Percentiles rank a stretch among this genome's conserved stretches.
Evolutionary conservation across 179 eudicot species (phyloP).

Genomic region (Drosera spatulata): DNA sequence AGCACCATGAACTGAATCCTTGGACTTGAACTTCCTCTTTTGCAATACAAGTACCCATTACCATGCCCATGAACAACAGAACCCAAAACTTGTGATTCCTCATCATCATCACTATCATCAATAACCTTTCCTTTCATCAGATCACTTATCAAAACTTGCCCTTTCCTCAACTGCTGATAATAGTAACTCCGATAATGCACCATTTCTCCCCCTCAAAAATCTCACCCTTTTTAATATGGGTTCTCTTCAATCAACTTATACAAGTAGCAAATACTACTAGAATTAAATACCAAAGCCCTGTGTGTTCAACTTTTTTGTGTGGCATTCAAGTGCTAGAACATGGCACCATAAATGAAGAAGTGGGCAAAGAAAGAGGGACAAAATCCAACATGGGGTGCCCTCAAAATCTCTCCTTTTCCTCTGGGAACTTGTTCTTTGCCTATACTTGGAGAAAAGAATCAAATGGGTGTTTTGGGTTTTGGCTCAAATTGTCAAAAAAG

Average conservation of each 20-base stretch:
- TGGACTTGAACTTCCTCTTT: slow-evolving; percentile 22
- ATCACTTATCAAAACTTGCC: slow-evolving; percentile 8
- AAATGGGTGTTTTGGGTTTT: no score
- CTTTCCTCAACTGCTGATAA: slow-evolving; percentile 23
- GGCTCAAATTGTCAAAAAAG: no score
- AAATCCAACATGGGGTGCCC: no score
- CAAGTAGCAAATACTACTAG: no score
- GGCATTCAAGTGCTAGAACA: no score
- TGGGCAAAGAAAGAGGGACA: neutral
- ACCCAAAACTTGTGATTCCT: slow-evolving; percentile 8
- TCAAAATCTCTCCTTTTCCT: no score
- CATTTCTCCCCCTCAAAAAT: slow-evolving; percentile 18
- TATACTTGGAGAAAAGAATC: no score
- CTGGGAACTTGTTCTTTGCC: no score
- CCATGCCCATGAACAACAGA: slow-evolving; percentile 8
- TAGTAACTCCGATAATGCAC: slow-evolving; percentile 40
- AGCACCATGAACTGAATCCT: slow-evolving; percentile 24
- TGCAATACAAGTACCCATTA: slow-evolving; percentile 13
- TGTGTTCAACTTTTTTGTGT: no score
- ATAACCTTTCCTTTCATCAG: slow-evolving; percentile 7
- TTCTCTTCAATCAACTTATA: no score
- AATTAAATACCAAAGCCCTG: no score
- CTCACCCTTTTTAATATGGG: neutral
- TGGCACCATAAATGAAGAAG: neutral
- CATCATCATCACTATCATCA: slow-evolving; percentile 12